phyloP scores from a whole-genome alignment of 495 filamentous ascomycete genomes.

The Saxophila tyrrhenica region DNA sequence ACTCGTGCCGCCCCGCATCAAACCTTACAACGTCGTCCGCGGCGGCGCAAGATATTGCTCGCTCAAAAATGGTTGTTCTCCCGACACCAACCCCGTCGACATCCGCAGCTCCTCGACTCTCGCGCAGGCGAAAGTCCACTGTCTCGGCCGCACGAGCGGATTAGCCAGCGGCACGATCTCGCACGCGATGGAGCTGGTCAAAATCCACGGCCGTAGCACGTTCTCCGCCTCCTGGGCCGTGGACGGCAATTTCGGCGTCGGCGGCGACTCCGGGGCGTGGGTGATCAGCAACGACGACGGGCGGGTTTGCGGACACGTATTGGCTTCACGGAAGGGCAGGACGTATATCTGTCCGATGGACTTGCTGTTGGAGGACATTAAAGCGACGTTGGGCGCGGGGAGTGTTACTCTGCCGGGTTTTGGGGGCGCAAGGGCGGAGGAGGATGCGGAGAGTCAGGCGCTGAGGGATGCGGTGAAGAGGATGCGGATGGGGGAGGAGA shows the following conservation, averaged over 20 bases:
- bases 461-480: neutral
- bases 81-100: conserved; percentile 28
- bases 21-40: conserved; percentile 54
- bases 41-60: conserved; percentile 28
- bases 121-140: conserved; percentile 67
- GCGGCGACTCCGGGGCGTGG: conserved; percentile 90
- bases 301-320: conserved; percentile 77
- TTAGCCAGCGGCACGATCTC: conserved; percentile 67
- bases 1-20: conserved; percentile 57
- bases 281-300: conserved; percentile 70
- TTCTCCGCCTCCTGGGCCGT: conserved; percentile 76
- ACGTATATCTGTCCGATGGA: conserved; percentile 95
- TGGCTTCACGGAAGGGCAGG: conserved; percentile 62
- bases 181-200: conserved; percentile 64
- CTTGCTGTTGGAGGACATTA: conserved; percentile 73
- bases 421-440: neutral
- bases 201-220: conserved; percentile 67
- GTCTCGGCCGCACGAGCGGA: conserved; percentile 82
- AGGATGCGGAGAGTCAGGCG: neutral
- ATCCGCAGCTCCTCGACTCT: conserved; percentile 38
- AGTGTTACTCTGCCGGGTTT: conserved; percentile 43
- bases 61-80: neutral
- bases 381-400: conserved; percentile 52
- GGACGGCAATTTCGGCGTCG: conserved; percentile 60
- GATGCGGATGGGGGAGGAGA: neutral